Conservation (phyloP, 2,329 filamentous ascomycete genomes). For the Talaromyces funiculosus region DNA sequence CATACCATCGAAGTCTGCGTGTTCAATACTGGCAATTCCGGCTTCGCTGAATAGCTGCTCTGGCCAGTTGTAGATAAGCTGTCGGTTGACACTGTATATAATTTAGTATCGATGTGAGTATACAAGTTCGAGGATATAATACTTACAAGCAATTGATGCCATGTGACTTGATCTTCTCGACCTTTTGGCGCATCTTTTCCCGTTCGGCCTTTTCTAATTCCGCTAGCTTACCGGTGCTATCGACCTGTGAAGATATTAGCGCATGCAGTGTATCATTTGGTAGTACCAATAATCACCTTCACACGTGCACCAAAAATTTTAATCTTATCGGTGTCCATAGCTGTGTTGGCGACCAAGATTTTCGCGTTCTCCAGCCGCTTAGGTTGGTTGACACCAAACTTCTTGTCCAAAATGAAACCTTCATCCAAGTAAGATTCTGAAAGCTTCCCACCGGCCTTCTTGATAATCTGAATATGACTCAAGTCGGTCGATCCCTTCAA, state of each 20-base stretch:
- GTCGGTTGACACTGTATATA: constrained; percentile 68
- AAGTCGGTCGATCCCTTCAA: constrained; percentile 87
- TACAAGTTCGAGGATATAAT: not conserved
- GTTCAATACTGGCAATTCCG: constrained; percentile 96
- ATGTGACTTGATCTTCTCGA: constrained; percentile 96
- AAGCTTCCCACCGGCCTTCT: constrained; percentile 96
- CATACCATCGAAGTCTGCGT: constrained; percentile 89
- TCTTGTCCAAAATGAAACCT: constrained; percentile 98
- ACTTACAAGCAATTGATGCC: constrained; percentile 89
- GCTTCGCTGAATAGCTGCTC: constrained; percentile 98
- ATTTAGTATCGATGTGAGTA: not conserved
- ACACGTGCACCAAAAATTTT: constrained; percentile 98
- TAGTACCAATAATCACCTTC: constrained; percentile 46
- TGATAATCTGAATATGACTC: constrained; percentile 98
- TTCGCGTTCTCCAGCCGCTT: constrained; percentile 97
- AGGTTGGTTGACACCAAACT: constrained; percentile 97
- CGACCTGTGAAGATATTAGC: constrained; percentile 47
- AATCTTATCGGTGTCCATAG: constrained; percentile 99
- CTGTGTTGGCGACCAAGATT: constrained; percentile 94
- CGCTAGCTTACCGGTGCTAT: constrained; percentile 92
- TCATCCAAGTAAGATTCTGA: constrained; percentile 97
- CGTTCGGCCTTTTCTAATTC: constrained; percentile 96
- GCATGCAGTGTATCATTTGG: not conserved
- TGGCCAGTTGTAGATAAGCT: constrained; percentile 99
- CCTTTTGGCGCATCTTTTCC: constrained; percentile 99